These are phyloP conservation scores for Fusarium humuli DNA, from an alignment of 2,329 filamentous ascomycete genomes.

Conservation along the genomic window DNA sequence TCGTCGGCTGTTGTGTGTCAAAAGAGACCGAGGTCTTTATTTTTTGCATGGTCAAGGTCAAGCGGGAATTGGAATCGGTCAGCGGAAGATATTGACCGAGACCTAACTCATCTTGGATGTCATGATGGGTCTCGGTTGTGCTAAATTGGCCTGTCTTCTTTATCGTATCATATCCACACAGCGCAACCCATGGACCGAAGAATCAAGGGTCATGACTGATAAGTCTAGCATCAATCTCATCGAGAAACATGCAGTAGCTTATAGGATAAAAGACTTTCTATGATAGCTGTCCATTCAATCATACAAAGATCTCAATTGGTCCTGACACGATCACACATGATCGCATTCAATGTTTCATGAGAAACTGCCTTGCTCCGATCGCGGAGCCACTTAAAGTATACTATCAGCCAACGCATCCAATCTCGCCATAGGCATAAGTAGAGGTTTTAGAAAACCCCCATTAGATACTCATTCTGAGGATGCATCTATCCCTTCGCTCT, in stretches of 20 bases:
- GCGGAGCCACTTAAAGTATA: not conserved
- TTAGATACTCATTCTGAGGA: not conserved
- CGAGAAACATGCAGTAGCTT: not conserved
- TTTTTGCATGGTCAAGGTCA: conserved; percentile 16
- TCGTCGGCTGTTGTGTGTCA: conserved; percentile 40
- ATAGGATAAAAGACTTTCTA: not conserved
- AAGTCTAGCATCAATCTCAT: not conserved
- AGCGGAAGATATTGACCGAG: conserved; percentile 23
- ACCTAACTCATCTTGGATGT: conserved; percentile 33
- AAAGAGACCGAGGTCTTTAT: conserved; percentile 41
- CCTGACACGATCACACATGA: not conserved
- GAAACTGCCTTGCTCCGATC: not conserved
- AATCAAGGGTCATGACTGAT: not conserved
- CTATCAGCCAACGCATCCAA: not conserved
- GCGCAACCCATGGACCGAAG: conserved; percentile 19
- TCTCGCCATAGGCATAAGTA: not conserved
- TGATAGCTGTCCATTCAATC: not conserved
- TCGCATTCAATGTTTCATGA: not conserved
- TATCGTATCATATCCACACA: conserved; percentile 20
- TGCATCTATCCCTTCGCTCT: too few relatives aligned
- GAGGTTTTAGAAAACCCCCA: not conserved
- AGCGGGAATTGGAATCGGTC: conserved; percentile 28
- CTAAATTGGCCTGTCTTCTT: conserved; percentile 12
- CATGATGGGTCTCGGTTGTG: conserved; percentile 23
- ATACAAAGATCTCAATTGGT: not conserved